A percentile compares a stretch with the other conserved stretches of the same genome.
Conservation (phyloP, 345 rosid genomes). For the Acer campestre region DNA sequence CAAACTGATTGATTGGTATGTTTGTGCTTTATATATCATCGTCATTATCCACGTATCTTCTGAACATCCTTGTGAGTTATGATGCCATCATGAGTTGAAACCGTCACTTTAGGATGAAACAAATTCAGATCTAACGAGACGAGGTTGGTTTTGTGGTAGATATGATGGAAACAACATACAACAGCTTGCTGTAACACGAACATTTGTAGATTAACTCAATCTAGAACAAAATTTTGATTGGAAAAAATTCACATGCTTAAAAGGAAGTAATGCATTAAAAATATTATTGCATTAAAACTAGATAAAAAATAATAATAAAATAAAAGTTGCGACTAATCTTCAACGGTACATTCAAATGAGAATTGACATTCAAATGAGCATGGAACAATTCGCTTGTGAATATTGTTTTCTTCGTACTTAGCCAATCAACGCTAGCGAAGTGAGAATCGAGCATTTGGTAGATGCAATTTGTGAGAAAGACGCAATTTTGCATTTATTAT, state of each 20-base stretch:
- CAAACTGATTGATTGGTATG: neutral
- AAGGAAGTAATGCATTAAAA: neutral
- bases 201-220: too few species aligned
- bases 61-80: too few species aligned
- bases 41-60: neutral
- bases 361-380: neutral
- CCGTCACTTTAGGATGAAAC: neutral
- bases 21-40: neutral
- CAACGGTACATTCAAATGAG: neutral
- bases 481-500: conserved; percentile 17
- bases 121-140: too few species aligned
- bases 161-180: too few species aligned
- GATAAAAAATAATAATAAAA: too few species aligned
- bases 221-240: too few species aligned
- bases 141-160: too few species aligned
- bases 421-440: neutral
- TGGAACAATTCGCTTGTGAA: neutral
- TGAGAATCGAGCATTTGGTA: neutral
- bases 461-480: neutral
- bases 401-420: neutral
- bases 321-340: too few species aligned
- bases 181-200: too few species aligned
- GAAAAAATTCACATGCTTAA: neutral
- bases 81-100: neutral
- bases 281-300: too few species aligned